Evolutionary conservation across 352 stramenopile species (phyloP).

Genomic region (Pseudoperonospora humuli): DNA sequence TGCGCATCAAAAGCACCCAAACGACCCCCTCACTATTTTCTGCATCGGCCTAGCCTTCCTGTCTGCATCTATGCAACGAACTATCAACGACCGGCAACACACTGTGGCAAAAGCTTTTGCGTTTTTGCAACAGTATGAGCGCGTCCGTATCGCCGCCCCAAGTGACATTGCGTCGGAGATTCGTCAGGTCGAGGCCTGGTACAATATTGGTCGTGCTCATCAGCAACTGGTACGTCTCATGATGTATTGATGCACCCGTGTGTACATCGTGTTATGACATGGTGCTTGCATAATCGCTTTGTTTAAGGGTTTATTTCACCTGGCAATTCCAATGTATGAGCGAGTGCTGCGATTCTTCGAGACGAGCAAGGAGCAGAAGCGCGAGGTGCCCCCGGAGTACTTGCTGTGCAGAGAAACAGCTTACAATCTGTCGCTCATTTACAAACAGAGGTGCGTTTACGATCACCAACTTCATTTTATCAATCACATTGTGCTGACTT

Average conservation of each 20-base stretch:
- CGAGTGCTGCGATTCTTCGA: conserved; percentile 77
- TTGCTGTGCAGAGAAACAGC: conserved; percentile 73
- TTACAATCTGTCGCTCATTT: conserved; percentile 86
- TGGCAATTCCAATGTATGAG: conserved; percentile 85
- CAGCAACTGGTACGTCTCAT: conserved; percentile 67
- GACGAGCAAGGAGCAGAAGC: conserved; percentile 35
- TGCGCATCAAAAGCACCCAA: conserved; percentile 68
- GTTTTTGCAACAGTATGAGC: conserved; percentile 79
- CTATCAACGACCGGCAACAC: conserved; percentile 78
- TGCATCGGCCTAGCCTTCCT: conserved; percentile 82
- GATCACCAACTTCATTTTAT: not conserved
- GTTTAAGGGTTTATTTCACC: conserved; percentile 68
- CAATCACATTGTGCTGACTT: not conserved
- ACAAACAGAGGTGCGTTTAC: conserved; percentile 68
- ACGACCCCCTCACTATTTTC: conserved; percentile 70
- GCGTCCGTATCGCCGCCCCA: conserved; percentile 32
- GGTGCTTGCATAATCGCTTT: conserved; percentile 2
- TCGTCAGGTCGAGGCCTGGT: conserved; percentile 71
- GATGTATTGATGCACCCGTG: not conserved
- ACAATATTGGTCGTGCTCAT: conserved; percentile 81
- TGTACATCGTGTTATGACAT: not conserved
- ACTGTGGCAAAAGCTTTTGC: conserved; percentile 82
- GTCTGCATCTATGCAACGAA: conserved; percentile 79
- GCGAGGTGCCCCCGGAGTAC: conserved; percentile 53
- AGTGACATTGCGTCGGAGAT: conserved; percentile 57